Evolutionary conservation across 2,329 filamentous ascomycete genomes (phyloP).

Genomic region (Nannizziopsis arthrosporioides): DNA sequence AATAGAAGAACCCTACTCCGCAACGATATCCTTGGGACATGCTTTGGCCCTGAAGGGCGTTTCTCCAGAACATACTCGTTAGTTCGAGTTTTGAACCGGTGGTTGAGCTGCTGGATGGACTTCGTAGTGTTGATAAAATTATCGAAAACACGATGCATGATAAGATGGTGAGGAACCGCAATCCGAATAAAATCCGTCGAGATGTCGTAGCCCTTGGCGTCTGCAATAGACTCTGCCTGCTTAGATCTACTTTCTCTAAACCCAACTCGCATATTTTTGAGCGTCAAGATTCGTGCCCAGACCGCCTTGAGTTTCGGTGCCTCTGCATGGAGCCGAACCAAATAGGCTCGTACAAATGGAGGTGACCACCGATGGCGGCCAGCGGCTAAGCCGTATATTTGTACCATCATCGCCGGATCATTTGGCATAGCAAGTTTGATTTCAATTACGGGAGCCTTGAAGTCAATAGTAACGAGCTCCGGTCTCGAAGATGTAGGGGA

Average conservation of each 20-base stretch:
- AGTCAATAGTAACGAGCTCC: slow-evolving; percentile 70
- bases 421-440: slow-evolving; percentile 78
- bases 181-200: slow-evolving; percentile 75
- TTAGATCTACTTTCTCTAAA: slow-evolving; percentile 66
- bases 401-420: slow-evolving; percentile 84
- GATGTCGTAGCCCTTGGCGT: slow-evolving; percentile 75
- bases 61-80: slow-evolving; percentile 84
- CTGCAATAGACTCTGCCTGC: slow-evolving; percentile 47
- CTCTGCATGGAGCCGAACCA: slow-evolving; percentile 77
- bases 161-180: slow-evolving; percentile 80
- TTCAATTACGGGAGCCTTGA: slow-evolving; percentile 71
- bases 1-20: slow-evolving; percentile 73
- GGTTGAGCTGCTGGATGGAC: slow-evolving; percentile 77
- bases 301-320: slow-evolving; percentile 69
- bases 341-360: slow-evolving; percentile 64
- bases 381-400: slow-evolving; percentile 69
- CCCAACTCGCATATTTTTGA: slow-evolving; percentile 71
- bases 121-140: slow-evolving; percentile 83
- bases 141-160: slow-evolving; percentile 83
- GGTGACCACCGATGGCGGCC: slow-evolving; percentile 79
- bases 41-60: slow-evolving; percentile 70
- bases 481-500: slow-evolving; percentile 17
- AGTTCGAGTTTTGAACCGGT: slow-evolving; percentile 77
- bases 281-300: slow-evolving; percentile 76
- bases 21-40: slow-evolving; percentile 73